Percentiles rank a stretch among this genome's conserved stretches.
Conservation (phyloP, 257 asterid species). For the Asclepias syriaca region DNA sequence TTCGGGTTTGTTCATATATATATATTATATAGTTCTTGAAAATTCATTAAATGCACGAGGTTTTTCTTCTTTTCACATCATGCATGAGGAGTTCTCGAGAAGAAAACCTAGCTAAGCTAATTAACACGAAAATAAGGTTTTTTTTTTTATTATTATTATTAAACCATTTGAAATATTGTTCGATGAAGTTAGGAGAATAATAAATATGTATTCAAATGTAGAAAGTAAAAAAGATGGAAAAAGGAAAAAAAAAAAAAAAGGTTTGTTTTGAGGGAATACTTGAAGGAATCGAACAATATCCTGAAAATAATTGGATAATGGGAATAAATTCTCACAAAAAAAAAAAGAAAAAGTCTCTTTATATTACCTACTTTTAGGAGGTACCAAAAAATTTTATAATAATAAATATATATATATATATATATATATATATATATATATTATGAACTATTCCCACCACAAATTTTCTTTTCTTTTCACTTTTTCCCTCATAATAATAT, state of each 20-base stretch:
- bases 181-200: neutral
- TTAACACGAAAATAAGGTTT: neutral
- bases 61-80: neutral
- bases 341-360: neutral
- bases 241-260: neutral
- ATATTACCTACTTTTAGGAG: conserved; percentile 11
- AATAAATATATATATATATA: too few species aligned
- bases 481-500: too few species aligned
- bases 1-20: neutral
- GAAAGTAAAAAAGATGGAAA: neutral
- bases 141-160: neutral
- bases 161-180: neutral
- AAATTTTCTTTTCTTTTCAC: too few species aligned
- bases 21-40: neutral
- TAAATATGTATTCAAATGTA: neutral
- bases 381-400: neutral
- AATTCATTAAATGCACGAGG: neutral
- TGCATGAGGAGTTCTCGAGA: neutral
- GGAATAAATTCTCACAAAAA: conserved; percentile 15
- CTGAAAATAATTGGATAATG: neutral
- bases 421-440: too few species aligned
- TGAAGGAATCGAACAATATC: conserved; percentile 17
- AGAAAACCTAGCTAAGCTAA: neutral
- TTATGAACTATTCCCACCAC: neutral
- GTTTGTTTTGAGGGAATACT: conserved; percentile 5